phyloP scores from a whole-genome alignment of 208 protist species.

The Crithidia expoeki region DNA sequence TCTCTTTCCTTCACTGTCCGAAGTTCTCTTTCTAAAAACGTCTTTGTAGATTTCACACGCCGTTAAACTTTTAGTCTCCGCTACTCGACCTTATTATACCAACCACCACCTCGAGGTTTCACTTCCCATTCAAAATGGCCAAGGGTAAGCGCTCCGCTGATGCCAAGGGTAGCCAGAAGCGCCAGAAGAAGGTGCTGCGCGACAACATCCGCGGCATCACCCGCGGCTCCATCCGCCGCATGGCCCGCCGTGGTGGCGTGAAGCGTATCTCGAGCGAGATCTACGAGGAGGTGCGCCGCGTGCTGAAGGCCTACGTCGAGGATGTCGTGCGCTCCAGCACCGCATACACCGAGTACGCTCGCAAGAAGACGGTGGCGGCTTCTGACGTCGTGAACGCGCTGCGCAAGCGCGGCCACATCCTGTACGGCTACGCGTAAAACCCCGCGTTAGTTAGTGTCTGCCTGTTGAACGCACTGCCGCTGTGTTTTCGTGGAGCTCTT shows the following conservation, averaged over 20 bases:
- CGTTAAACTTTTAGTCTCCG: no score
- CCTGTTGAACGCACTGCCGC: background rate
- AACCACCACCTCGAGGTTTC: no score
- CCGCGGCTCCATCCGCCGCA: conserved; percentile 86
- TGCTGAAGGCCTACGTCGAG: conserved; percentile 88
- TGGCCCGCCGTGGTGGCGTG: conserved; percentile 92
- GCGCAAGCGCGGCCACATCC: conserved; percentile 84
- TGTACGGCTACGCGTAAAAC: conserved; percentile 50
- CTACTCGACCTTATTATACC: no score
- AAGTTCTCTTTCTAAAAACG: no score
- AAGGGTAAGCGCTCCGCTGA: conserved; percentile 17
- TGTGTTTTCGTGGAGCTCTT: background rate
- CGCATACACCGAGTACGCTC: conserved; percentile 85
- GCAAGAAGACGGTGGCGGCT: conserved; percentile 76
- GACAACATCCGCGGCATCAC: conserved; percentile 90
- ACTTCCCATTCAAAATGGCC: conserved; percentile 1
- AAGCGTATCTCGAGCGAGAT: conserved; percentile 86
- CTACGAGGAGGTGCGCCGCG: conserved; percentile 75
- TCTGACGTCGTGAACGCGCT: conserved; percentile 89
- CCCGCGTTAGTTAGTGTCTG: background rate
- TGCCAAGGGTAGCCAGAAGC: conserved; percentile 21
- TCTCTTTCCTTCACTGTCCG: no score
- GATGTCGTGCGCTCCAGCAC: conserved; percentile 81
- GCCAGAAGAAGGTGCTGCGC: conserved; percentile 87
- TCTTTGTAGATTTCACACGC: no score